Evolutionary conservation across 2,329 filamentous ascomycete genomes (phyloP).

Genomic region (Dactylellina parvicollis): DNA sequence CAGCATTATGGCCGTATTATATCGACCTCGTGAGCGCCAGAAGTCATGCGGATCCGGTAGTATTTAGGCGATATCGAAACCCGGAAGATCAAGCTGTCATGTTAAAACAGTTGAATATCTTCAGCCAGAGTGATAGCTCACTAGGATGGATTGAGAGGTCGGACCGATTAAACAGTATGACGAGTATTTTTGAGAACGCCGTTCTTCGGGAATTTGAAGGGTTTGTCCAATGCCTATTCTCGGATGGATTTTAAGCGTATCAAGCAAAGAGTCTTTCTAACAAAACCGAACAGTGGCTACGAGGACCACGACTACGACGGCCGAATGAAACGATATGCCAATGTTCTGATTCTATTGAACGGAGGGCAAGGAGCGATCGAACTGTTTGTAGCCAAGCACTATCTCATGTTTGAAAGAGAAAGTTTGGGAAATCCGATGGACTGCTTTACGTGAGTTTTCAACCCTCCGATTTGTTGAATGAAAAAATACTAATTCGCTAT

Average conservation of each 20-base stretch:
- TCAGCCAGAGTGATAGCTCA: constrained; percentile 82
- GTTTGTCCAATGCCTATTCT: constrained; percentile 42
- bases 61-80: constrained; percentile 87
- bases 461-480: neutral
- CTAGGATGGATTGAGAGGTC: constrained; percentile 77
- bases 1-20: constrained; percentile 88
- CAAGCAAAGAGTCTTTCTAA: constrained; percentile 11
- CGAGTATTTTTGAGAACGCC: constrained; percentile 86
- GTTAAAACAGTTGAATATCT: constrained; percentile 80
- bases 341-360: constrained; percentile 83
- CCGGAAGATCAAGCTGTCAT: constrained; percentile 92
- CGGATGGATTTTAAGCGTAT: neutral
- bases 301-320: constrained; percentile 88
- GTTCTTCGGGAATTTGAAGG: constrained; percentile 92
- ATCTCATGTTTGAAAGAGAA: constrained; percentile 78
- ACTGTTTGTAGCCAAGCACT: constrained; percentile 87
- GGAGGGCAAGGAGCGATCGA: constrained; percentile 82
- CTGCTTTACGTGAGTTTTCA: constrained; percentile 72
- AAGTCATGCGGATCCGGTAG: constrained; percentile 79
- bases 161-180: constrained; percentile 77
- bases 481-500: neutral
- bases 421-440: constrained; percentile 79
- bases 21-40: constrained; percentile 77
- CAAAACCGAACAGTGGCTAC: constrained; percentile 68
- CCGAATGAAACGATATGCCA: constrained; percentile 86